Percentiles rank a stretch among this genome's conserved stretches.
Evolutionary conservation across 345 rosid species (phyloP).

Genomic region (Murraya paniculata): DNA sequence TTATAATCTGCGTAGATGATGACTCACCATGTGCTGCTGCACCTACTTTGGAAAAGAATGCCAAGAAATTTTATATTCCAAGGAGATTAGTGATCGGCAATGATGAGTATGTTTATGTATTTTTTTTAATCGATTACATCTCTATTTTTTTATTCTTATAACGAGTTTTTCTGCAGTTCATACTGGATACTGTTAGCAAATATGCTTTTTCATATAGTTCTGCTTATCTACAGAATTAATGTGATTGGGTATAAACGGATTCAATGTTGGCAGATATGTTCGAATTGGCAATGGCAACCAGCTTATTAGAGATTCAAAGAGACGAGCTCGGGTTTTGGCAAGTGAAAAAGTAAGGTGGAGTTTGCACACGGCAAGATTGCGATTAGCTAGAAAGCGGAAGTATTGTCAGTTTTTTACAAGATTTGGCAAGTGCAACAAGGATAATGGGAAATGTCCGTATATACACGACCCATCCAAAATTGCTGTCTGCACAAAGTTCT

Average conservation of each 20-base stretch:
- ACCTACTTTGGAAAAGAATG: constrained; percentile 38
- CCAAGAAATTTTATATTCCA: constrained; percentile 68
- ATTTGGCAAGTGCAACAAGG: constrained; percentile 97
- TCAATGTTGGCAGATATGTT: constrained; percentile 66
- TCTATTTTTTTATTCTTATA: neutral
- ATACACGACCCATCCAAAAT: constrained; percentile 92
- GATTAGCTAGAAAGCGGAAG: constrained; percentile 73
- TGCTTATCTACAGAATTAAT: neutral
- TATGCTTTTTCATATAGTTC: neutral
- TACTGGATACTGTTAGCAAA: neutral
- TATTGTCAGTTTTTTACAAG: constrained; percentile 96
- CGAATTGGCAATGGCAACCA: constrained; percentile 94
- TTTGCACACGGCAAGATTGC: constrained; percentile 83
- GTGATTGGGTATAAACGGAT: neutral
- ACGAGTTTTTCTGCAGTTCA: neutral
- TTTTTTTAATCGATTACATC: neutral
- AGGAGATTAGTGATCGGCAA: constrained; percentile 89
- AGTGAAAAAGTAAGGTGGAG: constrained; percentile 98
- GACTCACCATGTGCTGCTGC: constrained; percentile 41
- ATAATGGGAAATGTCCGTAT: constrained; percentile 84
- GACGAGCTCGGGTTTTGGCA: constrained; percentile 79
- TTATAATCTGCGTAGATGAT: constrained; percentile 43
- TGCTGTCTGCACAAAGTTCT: constrained; percentile 91
- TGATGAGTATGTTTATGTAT: constrained; percentile 71
- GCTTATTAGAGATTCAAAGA: constrained; percentile 94